Evolutionary conservation across 805 yeast genomes (phyloP).

Genomic region (Cyberlindnera maritima): DNA sequence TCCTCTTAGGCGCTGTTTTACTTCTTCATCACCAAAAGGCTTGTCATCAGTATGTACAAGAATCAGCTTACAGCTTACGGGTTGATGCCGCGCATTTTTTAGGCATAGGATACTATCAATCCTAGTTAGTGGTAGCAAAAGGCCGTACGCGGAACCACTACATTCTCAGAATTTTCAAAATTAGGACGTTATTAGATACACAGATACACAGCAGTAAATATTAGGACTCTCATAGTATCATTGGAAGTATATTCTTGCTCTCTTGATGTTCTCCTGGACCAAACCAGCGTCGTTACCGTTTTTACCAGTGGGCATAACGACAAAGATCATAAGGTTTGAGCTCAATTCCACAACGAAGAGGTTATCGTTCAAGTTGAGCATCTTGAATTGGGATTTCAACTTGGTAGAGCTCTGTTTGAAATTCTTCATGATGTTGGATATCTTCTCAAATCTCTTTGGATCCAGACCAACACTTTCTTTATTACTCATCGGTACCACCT

Average conservation of each 20-base stretch:
- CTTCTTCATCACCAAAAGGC: too few relatives aligned
- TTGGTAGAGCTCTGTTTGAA: conserved; percentile 90
- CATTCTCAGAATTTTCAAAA: too few relatives aligned
- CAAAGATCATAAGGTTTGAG: conserved; percentile 59
- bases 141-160: too few relatives aligned
- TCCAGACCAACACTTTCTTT: conserved; percentile 43
- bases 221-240: conserved; percentile 7
- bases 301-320: conserved; percentile 44
- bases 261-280: conserved; percentile 53
- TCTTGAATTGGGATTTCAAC: conserved; percentile 79
- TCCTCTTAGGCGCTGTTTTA: too few relatives aligned
- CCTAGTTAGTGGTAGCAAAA: too few relatives aligned
- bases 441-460: conserved; percentile 92
- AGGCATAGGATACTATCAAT: too few relatives aligned
- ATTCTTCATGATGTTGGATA: conserved; percentile 89
- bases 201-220: neutral
- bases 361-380: conserved; percentile 63
- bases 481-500: conserved; percentile 12
- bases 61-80: too few relatives aligned
- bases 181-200: too few relatives aligned
- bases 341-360: conserved; percentile 54
- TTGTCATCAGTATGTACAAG: too few relatives aligned
- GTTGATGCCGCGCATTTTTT: too few relatives aligned
- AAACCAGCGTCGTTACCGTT: conserved; percentile 39
- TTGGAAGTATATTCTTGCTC: conserved; percentile 53